Conservation (phyloP, 2,329 filamentous ascomycete species). For the Cercospora janseana region DNA sequence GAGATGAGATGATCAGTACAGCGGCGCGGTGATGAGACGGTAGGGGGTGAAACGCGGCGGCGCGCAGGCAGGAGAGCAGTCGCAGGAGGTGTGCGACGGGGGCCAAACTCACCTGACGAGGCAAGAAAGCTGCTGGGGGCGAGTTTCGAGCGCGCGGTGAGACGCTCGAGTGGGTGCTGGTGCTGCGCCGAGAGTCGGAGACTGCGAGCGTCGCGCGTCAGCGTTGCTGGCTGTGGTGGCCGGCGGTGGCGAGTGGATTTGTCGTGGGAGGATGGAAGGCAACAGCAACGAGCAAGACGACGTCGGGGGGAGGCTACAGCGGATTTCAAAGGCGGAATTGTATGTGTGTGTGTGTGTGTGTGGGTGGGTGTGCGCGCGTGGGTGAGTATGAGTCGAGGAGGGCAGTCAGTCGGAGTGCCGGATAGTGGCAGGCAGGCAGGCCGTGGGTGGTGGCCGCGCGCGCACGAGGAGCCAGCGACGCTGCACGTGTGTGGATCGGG, state of each 20-base stretch:
- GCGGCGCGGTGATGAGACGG: conserved; percentile 14
- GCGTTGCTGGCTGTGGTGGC: neutral
- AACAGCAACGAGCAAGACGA: neutral
- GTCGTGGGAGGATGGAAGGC: neutral
- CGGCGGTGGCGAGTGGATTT: neutral
- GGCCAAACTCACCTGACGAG: conserved; percentile 35
- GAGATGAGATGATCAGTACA: conserved; percentile 20
- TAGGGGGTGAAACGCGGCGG: conserved; percentile 11
- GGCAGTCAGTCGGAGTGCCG: neutral
- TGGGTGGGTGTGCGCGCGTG: neutral
- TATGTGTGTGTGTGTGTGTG: neutral
- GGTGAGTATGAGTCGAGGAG: neutral
- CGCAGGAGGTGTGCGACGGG: conserved; percentile 25
- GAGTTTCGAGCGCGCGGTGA: conserved; percentile 19
- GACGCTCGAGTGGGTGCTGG: conserved; percentile 17
- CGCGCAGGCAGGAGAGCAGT: conserved; percentile 10
- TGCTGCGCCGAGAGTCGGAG: conserved; percentile 12
- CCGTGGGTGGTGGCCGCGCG: neutral
- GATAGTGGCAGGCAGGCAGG: neutral
- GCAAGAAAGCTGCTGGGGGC: conserved; percentile 35
- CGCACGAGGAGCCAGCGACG: neutral
- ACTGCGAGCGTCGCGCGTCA: conserved; percentile 8
- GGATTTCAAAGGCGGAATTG: neutral
- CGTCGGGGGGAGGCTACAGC: neutral
- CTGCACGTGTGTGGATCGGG: neutral